Evolutionary conservation across 192 early-diverging fungal genomes (phyloP), one percentile per base, ranked within the genome.

Genomic region (Coemansia sp.): DNA sequence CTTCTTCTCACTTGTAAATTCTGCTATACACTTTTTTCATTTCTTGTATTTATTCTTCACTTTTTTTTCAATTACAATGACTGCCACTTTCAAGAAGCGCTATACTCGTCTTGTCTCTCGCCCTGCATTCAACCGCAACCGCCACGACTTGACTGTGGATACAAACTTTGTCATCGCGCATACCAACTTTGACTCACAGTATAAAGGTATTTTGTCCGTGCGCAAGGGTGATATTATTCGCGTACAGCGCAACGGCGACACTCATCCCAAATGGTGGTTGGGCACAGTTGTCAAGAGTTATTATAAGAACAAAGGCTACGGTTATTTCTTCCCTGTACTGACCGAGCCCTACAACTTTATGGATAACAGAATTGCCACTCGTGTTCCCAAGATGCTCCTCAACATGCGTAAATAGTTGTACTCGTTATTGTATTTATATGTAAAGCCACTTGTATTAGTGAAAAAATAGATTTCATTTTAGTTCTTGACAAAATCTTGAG

Each of bases 251-350:
- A 72, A 65, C 60, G 68, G 75, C 18, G 70, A 74, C 34, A 22
- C 27, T 5, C 68, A 77, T 29, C 72, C 67, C 33, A 74, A 74
- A 38, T 82, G 80, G 75, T 82, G 80, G 80, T 8, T 66, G 9
- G 80, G 80, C 15, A 72, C 75, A 1, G 24, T 82, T 9, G 72
- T 82, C 20, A 77, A 74, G 41, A 82, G 80, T 70, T 82, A 77
- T 38, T 70, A 72, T 44, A 72, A 72, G 5, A 82, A 62, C 62
- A 71, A 74, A 66, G 80, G 80, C 5, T 54, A 68, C 15, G 80
- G 80, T 0, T 74, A 77, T 66, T 82, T 82, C 42, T 82, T 82
- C 75, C 75, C 80, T 0, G 80, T 82, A 5, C 69, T 82, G 8
- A 71, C 72, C 0, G 72, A 82, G 63, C 41, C 54, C 13, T 82